phyloP scores from a whole-genome alignment of 257 asterid species.

The Nyctanthes arbortristis region DNA sequence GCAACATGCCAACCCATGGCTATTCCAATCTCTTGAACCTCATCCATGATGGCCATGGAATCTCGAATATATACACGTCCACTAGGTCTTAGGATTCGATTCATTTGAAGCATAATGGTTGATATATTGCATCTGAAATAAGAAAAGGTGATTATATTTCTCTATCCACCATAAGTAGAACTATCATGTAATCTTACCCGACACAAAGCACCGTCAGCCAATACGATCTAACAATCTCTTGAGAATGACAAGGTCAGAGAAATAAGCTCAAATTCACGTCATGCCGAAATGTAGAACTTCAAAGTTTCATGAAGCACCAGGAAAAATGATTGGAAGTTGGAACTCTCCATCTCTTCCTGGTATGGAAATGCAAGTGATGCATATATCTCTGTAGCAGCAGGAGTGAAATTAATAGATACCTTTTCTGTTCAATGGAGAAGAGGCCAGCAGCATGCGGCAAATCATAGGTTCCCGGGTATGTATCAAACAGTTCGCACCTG shows the following conservation, averaged over 20 bases:
- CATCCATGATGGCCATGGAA: conserved; percentile 40
- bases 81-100: conserved; percentile 53
- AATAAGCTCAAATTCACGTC: not conserved
- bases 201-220: not conserved
- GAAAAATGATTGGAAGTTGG: not conserved
- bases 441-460: conserved; percentile 74
- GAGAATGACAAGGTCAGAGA: not conserved
- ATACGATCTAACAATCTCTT: not conserved
- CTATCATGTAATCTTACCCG: conserved; percentile 9
- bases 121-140: conserved; percentile 47
- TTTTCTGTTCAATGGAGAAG: conserved; percentile 54
- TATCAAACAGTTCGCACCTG: conserved; percentile 79
- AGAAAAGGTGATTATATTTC: conserved; percentile 6
- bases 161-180: not conserved
- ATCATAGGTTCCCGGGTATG: conserved; percentile 82
- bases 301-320: not conserved
- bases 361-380: not conserved
- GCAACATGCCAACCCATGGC: conserved; percentile 48
- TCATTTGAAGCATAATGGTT: conserved; percentile 57
- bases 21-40: conserved; percentile 41
- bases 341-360: not conserved
- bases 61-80: conserved; percentile 46
- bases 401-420: conserved; percentile 26
- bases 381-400: not conserved
- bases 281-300: conserved; percentile 1